Evolutionary conservation across 2,329 filamentous ascomycete species (phyloP), one percentile per base, ranked within the genome.

Genomic region (Elsinoe australis): DNA sequence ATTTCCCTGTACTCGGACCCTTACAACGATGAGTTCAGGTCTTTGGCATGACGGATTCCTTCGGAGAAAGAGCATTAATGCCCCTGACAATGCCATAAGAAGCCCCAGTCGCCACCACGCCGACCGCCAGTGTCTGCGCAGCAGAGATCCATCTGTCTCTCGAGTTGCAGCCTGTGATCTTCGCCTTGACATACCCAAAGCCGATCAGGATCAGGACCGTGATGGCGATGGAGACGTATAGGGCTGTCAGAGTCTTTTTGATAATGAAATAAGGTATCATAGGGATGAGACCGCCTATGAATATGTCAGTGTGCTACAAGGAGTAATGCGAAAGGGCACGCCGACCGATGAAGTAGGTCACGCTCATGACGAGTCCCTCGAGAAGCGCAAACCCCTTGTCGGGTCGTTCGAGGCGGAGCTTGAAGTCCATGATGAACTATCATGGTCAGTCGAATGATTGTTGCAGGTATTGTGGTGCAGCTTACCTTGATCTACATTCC

Each of bases 341-440:
- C n/a, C n/a, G 39, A 61, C 61, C 60, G 18, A 68, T 45, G 38
- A 68, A 62, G 55, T 67, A 68, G 15, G 63, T 57, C 8, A 63
- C 34, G 1, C 61, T 65, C 57, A 67, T 68, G 4, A 67, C 66
- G 10, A 68, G 49, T 1, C 66, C 68, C 38, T 66, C 69, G 28
- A 78, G 63, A 62, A 62, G 72, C 61, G 57, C 76, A 63, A 67
- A 58, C 64, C 65, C 53, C 60, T 67, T 55, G 5, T 54, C 51
- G 3, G 67, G 66, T 49, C 71, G 19, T 52, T 71, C 67, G 34
- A 76, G 67, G 52, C 66, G 67, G 46, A 76, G 67, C 54, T 74
- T 71, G 61, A 80, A 76, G 58, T 77, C 73, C 71, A 80, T 78
- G 68, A 79, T 72, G 65, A 80, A 80, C 59, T 65, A 35, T 10